Base-by-base conservation (phyloP, 2,329 filamentous ascomycete species). In the Penicillium nordicum region DNA sequence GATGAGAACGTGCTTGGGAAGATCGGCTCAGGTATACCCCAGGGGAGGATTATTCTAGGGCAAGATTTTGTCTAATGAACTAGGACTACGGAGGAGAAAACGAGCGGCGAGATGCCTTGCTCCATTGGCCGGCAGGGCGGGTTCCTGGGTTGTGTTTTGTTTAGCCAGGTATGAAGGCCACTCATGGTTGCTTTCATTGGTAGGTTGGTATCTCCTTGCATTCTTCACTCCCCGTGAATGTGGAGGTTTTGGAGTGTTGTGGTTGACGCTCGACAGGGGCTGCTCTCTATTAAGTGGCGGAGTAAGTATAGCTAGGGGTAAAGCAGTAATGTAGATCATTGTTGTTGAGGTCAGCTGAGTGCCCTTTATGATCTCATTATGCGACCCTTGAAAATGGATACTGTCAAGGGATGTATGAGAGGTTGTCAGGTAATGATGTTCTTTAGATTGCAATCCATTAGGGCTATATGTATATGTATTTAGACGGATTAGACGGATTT, bases 161-260 rank as follows among this genome's bases (percentile, higher is more conserved):
- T 46, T 48, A 21, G 18, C 32, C 23, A 30, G 50, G 58, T 38
- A 62, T 60, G 60, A 42, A 57, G 44, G 51, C 38, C 16, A 23
- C 32, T 32, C 21, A 23, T 48, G 18, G 37, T 29, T 23, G 5
- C 6, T 18, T 32, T 57, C 40, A 63, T 65, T 65, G 63, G 61
- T 25, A 34, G 43, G 42, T 54, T 59, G 50, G 44, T 57, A 48
- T 57, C 61, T 55, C 64, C 64, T 66, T 66, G 53, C 64, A 65
- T 66, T 63, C 61, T 58, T 57, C 38, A 29, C 34, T 41, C 30
- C 16, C 43, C 40, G 11, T 61, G 63, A 64, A 63, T 65, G 60
- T 62, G 55, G 53, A 57, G 38, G 54, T 16, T 37, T 50, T 18
- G 42, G 43, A 27, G 32, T 16, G 32, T 36, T 50, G 11, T 27